Base-by-base conservation (phyloP, 169 alveolate species). In the Pseudocohnilembus persalinus region DNA sequence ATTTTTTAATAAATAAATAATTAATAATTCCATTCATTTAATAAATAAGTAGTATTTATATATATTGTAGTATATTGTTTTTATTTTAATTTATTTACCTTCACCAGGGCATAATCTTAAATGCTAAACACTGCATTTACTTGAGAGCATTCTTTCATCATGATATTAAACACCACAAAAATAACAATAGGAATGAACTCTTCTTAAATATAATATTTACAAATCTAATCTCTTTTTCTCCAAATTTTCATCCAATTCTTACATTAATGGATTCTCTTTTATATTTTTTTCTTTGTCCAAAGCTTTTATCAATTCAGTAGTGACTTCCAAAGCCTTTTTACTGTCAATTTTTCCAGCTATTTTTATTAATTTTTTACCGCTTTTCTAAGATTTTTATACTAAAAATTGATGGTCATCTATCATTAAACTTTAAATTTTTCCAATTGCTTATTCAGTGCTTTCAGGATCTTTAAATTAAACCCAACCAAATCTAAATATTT, bases 151-250 rank as follows among this genome's bases (percentile, higher is more conserved):
- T 83, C 93, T 85, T 80, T 89, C 93, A 72, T 89, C 93, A 75
- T 83, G 72, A 74, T 63, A 89, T 1, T 88, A 85, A 74, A 83
- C 83, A 16, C 88, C 86, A 83, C 93, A 84, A 77, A 85, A 89
- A 81, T 85, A 89, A 65, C 93, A 89, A 83, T 82, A 89, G n/a
- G 89, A 88, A 73, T 89, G 91, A 0, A 89, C 76, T 78, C 84
- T 86, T 85, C 93, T 86, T 74, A 89, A 76, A 83, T 89, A 89
- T 75, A 89, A 83, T 34, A 89, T 77, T 65, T 87, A 80, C 29
- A 79, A 76, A 89, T 89, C 89, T 65, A 89, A 85, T 49, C 49
- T 89, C n/a, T 85, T 79, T 49, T 84, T 82, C 75, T 85, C 83
- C 31, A 49, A 49, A 11, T 49, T 34, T 29, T 34, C 74, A 15